Conservation (phyloP, 805 yeast genomes). For the Metschnikowia noctiluminum region DNA sequence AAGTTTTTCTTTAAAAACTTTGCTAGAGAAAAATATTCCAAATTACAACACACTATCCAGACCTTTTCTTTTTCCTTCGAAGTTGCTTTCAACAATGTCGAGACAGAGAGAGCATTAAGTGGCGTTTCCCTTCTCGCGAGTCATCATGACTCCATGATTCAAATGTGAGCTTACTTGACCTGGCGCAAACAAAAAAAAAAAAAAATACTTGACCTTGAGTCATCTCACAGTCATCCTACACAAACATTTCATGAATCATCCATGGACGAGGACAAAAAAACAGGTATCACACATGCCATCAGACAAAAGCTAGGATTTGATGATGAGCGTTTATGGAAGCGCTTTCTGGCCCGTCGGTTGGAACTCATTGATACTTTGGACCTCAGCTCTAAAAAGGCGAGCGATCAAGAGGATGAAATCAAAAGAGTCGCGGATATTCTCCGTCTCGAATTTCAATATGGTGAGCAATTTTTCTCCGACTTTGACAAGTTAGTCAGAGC, state of each 20-base stretch:
- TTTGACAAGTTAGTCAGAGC: slow-evolving; percentile 89
- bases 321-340: slow-evolving; percentile 85
- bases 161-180: neutral
- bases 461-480: slow-evolving; percentile 55
- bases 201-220: slow-evolving; percentile 18
- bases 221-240: slow-evolving; percentile 7
- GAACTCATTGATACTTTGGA: slow-evolving; percentile 80
- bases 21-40: too few relatives aligned
- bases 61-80: neutral
- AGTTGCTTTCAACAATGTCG: neutral
- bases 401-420: slow-evolving; percentile 87
- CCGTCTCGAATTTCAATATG: slow-evolving; percentile 74
- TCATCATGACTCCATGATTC: slow-evolving; percentile 14
- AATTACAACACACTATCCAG: too few relatives aligned
- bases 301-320: slow-evolving; percentile 64
- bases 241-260: slow-evolving; percentile 1
- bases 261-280: slow-evolving; percentile 28
- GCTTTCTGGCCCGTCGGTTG: slow-evolving; percentile 83
- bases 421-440: slow-evolving; percentile 72
- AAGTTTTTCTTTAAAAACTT: too few relatives aligned
- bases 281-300: slow-evolving; percentile 57
- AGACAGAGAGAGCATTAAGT: neutral
- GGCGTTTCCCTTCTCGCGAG: neutral
- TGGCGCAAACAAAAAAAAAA: slow-evolving; percentile 1
- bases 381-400: slow-evolving; percentile 69